Conservation (phyloP, 2,329 filamentous ascomycete genomes). For the Trichoderma polysporum region DNA sequence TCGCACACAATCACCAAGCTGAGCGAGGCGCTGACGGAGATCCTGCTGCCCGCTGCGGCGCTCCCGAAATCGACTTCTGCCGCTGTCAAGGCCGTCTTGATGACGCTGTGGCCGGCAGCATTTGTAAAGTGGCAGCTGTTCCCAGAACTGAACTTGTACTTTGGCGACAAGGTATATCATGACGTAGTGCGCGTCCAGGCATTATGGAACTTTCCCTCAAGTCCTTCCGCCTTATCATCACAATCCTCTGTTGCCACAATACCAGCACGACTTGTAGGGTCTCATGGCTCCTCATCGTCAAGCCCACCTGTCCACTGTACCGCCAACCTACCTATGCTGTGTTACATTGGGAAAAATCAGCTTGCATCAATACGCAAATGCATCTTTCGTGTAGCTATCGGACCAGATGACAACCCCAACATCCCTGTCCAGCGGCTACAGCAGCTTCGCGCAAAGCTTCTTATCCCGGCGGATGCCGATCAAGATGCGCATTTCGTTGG, state of each 20-base stretch:
- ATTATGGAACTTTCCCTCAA: constrained; percentile 46
- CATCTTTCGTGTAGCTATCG: constrained; percentile 46
- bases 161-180: constrained; percentile 46
- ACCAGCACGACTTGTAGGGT: constrained; percentile 38
- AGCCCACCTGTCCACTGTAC: constrained; percentile 26
- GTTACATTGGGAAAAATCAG: constrained; percentile 50
- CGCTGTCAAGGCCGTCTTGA: constrained; percentile 46
- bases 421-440: constrained; percentile 50
- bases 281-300: constrained; percentile 29
- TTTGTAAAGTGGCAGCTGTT: constrained; percentile 33
- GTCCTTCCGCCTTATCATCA: constrained; percentile 28
- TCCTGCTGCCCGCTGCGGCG: constrained; percentile 38
- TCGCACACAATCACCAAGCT: constrained; percentile 45
- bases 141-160: constrained; percentile 50
- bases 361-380: constrained; percentile 47
- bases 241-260: constrained; percentile 38
- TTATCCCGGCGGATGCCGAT: constrained; percentile 49
- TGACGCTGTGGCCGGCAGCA: constrained; percentile 44
- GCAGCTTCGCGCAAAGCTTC: constrained; percentile 45
- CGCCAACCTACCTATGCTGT: constrained; percentile 37
- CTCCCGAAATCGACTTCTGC: constrained; percentile 39
- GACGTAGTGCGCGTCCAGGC: constrained; percentile 49
- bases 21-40: constrained; percentile 44
- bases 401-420: constrained; percentile 44
- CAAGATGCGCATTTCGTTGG: constrained; percentile 54